These are phyloP conservation scores for Fraxinus nigra DNA, from an alignment of 305 asterid species.

Conservation along the genomic window DNA sequence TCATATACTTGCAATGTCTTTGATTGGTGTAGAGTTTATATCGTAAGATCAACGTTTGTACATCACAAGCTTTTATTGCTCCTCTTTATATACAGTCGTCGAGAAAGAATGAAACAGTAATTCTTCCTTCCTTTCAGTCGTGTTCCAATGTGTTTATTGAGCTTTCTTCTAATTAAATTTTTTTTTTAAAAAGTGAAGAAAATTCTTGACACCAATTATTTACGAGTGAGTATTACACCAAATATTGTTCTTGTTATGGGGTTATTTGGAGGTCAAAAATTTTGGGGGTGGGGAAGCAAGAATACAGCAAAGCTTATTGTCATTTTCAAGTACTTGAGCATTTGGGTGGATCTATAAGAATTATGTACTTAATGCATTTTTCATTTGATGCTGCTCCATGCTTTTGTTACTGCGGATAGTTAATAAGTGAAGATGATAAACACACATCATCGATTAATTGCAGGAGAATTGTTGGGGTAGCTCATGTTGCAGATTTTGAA, in stretches of 20 bases:
- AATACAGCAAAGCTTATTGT: not conserved
- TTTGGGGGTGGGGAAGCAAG: not conserved
- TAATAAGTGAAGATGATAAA: not conserved
- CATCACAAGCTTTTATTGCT: not conserved
- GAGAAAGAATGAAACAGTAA: not conserved
- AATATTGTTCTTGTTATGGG: not conserved
- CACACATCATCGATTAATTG: constrained; percentile 6
- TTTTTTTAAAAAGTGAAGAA: no score
- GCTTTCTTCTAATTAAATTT: no score
- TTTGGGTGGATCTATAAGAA: not conserved
- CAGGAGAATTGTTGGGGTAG: constrained; percentile 95
- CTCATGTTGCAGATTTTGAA: constrained; percentile 92
- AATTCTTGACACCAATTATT: no score
- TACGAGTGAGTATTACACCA: no score
- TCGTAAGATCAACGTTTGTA: not conserved
- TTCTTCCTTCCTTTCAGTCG: not conserved
- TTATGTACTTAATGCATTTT: not conserved
- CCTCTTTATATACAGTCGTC: not conserved
- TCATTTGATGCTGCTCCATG: not conserved
- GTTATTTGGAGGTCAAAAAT: not conserved
- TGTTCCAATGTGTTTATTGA: no score
- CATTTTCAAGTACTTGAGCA: not conserved
- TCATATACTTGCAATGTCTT: not conserved
- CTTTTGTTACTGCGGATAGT: not conserved
- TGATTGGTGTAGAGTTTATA: not conserved